Evolutionary conservation across 1,139 yeast genomes (phyloP).

Genomic region (Pichia sorboxylosa): DNA sequence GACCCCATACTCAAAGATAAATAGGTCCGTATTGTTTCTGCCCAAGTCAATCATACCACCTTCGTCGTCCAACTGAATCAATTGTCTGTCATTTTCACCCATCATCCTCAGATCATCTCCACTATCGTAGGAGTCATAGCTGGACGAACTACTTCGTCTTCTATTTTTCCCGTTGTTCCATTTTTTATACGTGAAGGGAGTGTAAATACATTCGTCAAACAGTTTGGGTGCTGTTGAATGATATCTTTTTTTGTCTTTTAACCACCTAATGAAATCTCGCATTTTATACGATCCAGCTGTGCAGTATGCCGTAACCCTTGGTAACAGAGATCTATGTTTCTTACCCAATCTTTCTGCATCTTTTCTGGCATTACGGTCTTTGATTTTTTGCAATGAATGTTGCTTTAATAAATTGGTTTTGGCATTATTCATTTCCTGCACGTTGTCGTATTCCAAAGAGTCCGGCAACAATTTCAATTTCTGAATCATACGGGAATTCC

Average conservation of each 20-base stretch:
- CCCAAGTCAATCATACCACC: slow-evolving; percentile 90
- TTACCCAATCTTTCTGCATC: slow-evolving; percentile 93
- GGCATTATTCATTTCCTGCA: slow-evolving; percentile 36
- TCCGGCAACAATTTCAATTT: slow-evolving; percentile 81
- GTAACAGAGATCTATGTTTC: slow-evolving; percentile 70
- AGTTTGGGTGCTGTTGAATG: slow-evolving; percentile 76
- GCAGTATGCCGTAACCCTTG: slow-evolving; percentile 92
- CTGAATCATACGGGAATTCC: slow-evolving; percentile 81
- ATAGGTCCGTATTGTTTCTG: slow-evolving; percentile 62
- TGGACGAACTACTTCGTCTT: slow-evolving; percentile 23
- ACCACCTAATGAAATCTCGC: slow-evolving; percentile 78
- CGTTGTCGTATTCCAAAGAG: slow-evolving; percentile 35
- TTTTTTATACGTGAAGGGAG: slow-evolving; percentile 77
- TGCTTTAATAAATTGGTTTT: neutral
- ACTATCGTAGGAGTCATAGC: slow-evolving; percentile 2
- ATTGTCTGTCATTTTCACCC: slow-evolving; percentile 19
- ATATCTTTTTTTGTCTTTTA: slow-evolving; percentile 62
- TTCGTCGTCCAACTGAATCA: slow-evolving; percentile 74
- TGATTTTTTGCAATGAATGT: slow-evolving; percentile 30
- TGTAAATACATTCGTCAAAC: slow-evolving; percentile 87
- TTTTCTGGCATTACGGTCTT: slow-evolving; percentile 82
- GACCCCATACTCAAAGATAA: slow-evolving; percentile 89
- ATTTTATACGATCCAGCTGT: slow-evolving; percentile 87
- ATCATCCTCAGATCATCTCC: neutral
- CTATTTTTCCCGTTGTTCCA: slow-evolving; percentile 36